A percentile compares a stretch with the other conserved stretches of the same genome.
phyloP scores from a whole-genome alignment of 768 basidiomycete species.

The Suillus decipiens region DNA sequence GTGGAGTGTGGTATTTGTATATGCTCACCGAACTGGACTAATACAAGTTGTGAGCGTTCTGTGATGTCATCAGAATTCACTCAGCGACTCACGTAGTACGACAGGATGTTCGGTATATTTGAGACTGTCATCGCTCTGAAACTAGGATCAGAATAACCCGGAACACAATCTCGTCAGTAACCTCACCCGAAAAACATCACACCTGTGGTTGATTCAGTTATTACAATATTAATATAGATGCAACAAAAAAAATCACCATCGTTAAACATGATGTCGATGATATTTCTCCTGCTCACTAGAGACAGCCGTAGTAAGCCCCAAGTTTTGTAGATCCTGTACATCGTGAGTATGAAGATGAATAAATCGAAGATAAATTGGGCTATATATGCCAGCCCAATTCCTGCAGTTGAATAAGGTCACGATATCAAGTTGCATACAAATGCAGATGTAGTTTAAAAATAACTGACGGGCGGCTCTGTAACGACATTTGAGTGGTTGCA shows the following conservation, averaged over 20 bases:
- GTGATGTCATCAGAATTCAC: neutral
- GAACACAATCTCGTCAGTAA: neutral
- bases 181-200: conserved; percentile 58
- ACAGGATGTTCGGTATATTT: conserved; percentile 49
- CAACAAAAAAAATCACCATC: conserved; percentile 43
- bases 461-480: conserved; percentile 24
- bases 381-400: conserved; percentile 45
- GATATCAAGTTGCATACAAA: neutral
- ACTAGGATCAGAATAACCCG: neutral
- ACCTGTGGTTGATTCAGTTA: conserved; percentile 33
- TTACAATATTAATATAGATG: neutral
- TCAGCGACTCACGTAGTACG: conserved; percentile 36
- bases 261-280: conserved; percentile 45
- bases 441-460: neutral
- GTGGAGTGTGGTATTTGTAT: neutral
- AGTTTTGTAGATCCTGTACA: conserved; percentile 46
- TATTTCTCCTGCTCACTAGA: conserved; percentile 31
- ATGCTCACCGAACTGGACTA: conserved; percentile 13
- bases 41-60: neutral
- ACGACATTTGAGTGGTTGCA: neutral
- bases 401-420: conserved; percentile 17
- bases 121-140: conserved; percentile 43
- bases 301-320: conserved; percentile 25
- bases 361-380: conserved; percentile 52
- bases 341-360: conserved; percentile 47